These are phyloP conservation scores for Wallacemonas sp. DNA, from an alignment of 208 protist genomes.

Conservation along the genomic window DNA sequence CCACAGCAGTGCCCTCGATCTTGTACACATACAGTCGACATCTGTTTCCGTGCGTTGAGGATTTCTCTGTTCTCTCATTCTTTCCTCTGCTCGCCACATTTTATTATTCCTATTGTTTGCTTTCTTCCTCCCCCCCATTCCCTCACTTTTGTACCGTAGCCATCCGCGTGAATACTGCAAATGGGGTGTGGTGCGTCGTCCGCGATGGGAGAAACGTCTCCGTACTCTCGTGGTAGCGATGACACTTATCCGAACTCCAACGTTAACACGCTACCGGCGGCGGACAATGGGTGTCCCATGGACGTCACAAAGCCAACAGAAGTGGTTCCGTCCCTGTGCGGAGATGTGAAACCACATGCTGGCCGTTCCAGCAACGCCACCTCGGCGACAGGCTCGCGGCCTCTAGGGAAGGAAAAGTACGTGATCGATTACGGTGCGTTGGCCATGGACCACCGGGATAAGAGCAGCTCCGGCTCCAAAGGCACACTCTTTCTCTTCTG, in stretches of 20 bases:
- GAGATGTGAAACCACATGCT: neutral
- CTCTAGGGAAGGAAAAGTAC: conserved; percentile 84
- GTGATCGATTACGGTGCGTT: conserved; percentile 76
- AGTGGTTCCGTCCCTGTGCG: neutral
- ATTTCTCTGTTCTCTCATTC: conserved; percentile 13
- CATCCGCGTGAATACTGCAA: neutral
- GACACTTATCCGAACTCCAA: neutral
- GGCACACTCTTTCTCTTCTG: conserved; percentile 77
- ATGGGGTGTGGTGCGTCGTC: conserved; percentile 12
- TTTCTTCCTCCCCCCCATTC: neutral
- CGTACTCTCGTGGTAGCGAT: neutral
- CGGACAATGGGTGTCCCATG: neutral
- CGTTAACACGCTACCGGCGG: neutral
- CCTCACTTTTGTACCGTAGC: neutral
- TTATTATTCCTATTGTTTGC: neutral
- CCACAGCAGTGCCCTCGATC: neutral
- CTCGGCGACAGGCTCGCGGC: conserved; percentile 9
- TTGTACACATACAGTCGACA: no score
- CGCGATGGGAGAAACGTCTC: neutral
- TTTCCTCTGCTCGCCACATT: neutral
- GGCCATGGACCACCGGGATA: conserved; percentile 61
- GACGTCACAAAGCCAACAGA: conserved; percentile 8
- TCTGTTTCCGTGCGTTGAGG: no score
- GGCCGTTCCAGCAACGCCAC: neutral
- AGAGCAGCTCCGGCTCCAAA: conserved; percentile 11